A percentile compares a stretch with the other conserved stretches of the same genome.
Evolutionary conservation across 2,329 filamentous ascomycete genomes (phyloP).

Genomic region (Aureobasidium namibiae): DNA sequence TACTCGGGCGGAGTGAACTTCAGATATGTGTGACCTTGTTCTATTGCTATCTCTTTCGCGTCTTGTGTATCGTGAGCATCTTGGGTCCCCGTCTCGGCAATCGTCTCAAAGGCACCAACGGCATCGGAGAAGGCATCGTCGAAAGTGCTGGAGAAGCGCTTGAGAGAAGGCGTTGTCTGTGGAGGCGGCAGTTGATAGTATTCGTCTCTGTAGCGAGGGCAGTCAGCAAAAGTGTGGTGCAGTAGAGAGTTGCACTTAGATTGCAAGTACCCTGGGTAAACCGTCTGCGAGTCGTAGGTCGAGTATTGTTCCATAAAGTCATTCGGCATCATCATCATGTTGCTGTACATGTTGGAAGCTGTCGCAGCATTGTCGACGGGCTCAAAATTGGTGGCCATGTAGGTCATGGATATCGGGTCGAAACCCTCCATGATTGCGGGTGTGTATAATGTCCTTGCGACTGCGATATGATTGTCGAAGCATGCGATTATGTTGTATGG

Average conservation of each 20-base stretch:
- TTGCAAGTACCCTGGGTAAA: conserved; percentile 47
- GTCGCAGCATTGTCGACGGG: conserved; percentile 41
- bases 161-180: conserved; percentile 20
- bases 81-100: conserved; percentile 29
- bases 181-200: conserved; percentile 21
- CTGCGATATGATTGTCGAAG: neutral
- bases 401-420: conserved; percentile 55
- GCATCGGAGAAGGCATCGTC: conserved; percentile 46
- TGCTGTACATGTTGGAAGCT: conserved; percentile 31
- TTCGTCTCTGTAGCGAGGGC: conserved; percentile 20
- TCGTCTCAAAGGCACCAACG: conserved; percentile 40
- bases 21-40: conserved; percentile 52
- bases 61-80: conserved; percentile 35
- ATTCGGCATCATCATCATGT: conserved; percentile 39
- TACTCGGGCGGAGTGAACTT: conserved; percentile 41
- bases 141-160: conserved; percentile 25
- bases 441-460: neutral
- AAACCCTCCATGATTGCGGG: conserved; percentile 43
- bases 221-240: conserved; percentile 4
- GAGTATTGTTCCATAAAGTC: conserved; percentile 52
- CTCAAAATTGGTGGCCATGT: conserved; percentile 50
- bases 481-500: neutral
- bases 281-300: conserved; percentile 51
- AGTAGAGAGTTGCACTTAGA: neutral
- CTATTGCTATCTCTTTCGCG: conserved; percentile 49